Percentiles rank a stretch among this genome's conserved stretches.
Evolutionary conservation across 768 basidiomycete species (phyloP).

Genomic region (Suillus fuscotomentosus): DNA sequence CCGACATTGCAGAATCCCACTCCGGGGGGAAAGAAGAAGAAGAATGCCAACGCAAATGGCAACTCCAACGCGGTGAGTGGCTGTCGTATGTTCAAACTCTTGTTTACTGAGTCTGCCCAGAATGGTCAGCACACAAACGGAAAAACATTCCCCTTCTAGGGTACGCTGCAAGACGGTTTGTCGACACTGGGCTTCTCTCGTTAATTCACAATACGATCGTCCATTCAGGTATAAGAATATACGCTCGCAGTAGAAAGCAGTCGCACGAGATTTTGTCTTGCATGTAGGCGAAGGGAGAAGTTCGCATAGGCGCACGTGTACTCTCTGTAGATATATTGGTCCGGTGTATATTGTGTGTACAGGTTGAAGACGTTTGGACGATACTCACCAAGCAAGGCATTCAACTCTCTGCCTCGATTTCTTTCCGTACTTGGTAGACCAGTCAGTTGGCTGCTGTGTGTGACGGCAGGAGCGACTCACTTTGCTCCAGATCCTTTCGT

Average conservation of each 20-base stretch:
- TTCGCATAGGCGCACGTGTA: not conserved
- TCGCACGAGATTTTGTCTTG: not conserved
- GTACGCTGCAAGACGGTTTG: not conserved
- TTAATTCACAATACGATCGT: not conserved
- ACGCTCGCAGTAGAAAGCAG: not conserved
- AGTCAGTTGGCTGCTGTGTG: not conserved
- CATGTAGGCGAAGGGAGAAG: not conserved
- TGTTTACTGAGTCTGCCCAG: not conserved
- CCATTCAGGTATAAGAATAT: not conserved
- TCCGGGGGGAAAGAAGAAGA: not conserved
- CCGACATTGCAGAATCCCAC: not conserved
- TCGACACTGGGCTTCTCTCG: not conserved
- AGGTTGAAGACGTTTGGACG: too few relatives aligned
- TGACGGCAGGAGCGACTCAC: conserved; percentile 27
- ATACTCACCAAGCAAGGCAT: not conserved
- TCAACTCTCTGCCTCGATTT: conserved; percentile 5
- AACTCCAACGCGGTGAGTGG: not conserved
- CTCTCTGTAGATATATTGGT: not conserved
- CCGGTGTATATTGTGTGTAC: not conserved
- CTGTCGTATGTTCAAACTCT: not conserved
- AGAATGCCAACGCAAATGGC: not conserved
- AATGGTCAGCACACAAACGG: not conserved
- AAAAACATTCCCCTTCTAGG: not conserved
- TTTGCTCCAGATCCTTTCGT: conserved; percentile 35
- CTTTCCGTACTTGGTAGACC: conserved; percentile 10